A percentile compares a stretch with the other conserved stretches of the same genome.
These are phyloP conservation scores for Fusarium mexicanum DNA, from an alignment of 2,329 filamentous ascomycete genomes.

Conservation along the genomic window DNA sequence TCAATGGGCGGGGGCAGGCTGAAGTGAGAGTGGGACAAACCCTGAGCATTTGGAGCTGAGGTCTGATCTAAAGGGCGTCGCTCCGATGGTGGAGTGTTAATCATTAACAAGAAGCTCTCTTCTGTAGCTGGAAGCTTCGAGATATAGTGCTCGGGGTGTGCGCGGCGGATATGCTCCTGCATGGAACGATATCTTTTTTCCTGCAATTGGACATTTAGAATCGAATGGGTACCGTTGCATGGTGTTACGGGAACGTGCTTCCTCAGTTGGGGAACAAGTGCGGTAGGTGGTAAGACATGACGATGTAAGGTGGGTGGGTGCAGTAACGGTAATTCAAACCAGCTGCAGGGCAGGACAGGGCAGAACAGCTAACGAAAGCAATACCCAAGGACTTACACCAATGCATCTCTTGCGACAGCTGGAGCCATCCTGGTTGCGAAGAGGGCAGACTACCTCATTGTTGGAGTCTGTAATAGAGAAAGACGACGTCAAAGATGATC, in stretches of 20 bases:
- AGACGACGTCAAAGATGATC: constrained; percentile 85
- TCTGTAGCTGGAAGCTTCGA: constrained; percentile 97
- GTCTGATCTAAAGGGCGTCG: constrained; percentile 60
- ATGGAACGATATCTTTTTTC: constrained; percentile 97
- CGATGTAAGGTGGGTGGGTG: constrained; percentile 27
- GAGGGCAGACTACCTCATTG: constrained; percentile 96
- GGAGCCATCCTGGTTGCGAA: constrained; percentile 95
- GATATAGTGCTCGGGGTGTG: constrained; percentile 97
- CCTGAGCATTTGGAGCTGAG: constrained; percentile 46
- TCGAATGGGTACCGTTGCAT: constrained; percentile 37
- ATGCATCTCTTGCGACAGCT: constrained; percentile 97
- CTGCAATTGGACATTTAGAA: constrained; percentile 57
- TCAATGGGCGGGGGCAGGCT: constrained; percentile 35
- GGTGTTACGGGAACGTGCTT: constrained; percentile 20
- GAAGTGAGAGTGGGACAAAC: constrained; percentile 41
- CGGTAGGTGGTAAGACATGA: constrained; percentile 42
- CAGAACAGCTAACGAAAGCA: constrained; percentile 13
- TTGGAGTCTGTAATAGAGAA: constrained; percentile 92
- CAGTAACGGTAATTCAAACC: constrained; percentile 21
- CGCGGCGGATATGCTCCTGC: constrained; percentile 98
- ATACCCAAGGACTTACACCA: constrained; percentile 76
- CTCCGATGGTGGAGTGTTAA: constrained; percentile 85
- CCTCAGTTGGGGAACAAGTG: constrained; percentile 20
- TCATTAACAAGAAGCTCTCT: constrained; percentile 97
- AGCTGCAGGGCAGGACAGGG: constrained; percentile 17